A percentile compares a stretch with the other conserved stretches of the same genome.
Evolutionary conservation across 2,329 filamentous ascomycete species (phyloP).

Genomic region (Cercospora citrullina): DNA sequence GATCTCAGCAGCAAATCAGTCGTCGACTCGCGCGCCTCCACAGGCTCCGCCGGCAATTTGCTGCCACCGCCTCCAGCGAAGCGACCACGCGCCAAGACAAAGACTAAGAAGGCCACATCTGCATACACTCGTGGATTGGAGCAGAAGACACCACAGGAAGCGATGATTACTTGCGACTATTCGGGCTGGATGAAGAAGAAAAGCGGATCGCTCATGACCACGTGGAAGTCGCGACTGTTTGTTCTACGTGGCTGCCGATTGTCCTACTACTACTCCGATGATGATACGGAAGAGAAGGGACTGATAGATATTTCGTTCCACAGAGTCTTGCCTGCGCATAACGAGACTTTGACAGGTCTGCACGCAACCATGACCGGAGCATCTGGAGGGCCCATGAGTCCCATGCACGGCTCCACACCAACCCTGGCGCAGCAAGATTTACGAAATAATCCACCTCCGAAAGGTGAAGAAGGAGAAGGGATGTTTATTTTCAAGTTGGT

Average conservation of each 20-base stretch:
- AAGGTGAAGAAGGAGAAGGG: conserved; percentile 51
- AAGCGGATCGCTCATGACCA: conserved; percentile 91
- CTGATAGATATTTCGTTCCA: conserved; percentile 98
- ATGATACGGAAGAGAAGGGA: conserved; percentile 88
- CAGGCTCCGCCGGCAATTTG: conserved; percentile 44
- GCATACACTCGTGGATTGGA: conserved; percentile 85
- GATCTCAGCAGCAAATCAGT: conserved; percentile 39
- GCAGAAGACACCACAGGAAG: conserved; percentile 77
- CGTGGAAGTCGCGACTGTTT: conserved; percentile 96
- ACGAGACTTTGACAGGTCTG: conserved; percentile 83
- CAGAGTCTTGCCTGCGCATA: conserved; percentile 90
- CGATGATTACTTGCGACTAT: conserved; percentile 85
- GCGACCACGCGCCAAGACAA: conserved; percentile 31
- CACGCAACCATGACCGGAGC: conserved; percentile 90
- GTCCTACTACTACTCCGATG: conserved; percentile 94
- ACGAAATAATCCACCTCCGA: conserved; percentile 41
- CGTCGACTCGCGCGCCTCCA: conserved; percentile 44
- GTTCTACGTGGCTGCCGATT: conserved; percentile 86
- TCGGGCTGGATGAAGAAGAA: conserved; percentile 99
- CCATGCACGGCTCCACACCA: conserved; percentile 43
- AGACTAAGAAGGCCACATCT: conserved; percentile 87
- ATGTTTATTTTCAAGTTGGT: conserved; percentile 99
- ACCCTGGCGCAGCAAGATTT: conserved; percentile 42
- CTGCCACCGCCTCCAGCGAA: conserved; percentile 34
- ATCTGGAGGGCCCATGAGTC: conserved; percentile 62